Percentiles rank a stretch among this genome's conserved stretches.
Conservation (phyloP, 805 yeast genomes). For the Yarrowia bubula region DNA sequence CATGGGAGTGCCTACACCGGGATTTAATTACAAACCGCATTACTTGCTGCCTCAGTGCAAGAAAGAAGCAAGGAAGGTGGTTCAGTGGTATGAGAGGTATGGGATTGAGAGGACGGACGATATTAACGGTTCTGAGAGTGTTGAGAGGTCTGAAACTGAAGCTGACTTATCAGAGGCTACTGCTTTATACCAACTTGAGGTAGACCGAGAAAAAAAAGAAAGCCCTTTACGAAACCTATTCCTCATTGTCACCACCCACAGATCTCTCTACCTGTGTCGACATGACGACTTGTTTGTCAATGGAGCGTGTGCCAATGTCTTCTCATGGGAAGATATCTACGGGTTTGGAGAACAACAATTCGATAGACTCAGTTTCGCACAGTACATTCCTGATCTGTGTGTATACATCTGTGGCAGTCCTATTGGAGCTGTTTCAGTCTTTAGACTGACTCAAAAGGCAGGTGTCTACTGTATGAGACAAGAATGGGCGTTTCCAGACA, state of each 20-base stretch:
- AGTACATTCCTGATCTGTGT: slow-evolving; percentile 44
- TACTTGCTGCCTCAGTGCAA: slow-evolving; percentile 30
- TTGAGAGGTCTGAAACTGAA: background rate
- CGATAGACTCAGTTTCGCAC: slow-evolving; percentile 38
- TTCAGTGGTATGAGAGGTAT: slow-evolving; percentile 24
- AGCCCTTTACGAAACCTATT: slow-evolving; percentile 38
- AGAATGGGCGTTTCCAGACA: slow-evolving; percentile 37
- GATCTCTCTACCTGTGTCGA: slow-evolving; percentile 47
- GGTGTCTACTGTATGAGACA: slow-evolving; percentile 47
- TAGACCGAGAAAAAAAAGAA: slow-evolving; percentile 29
- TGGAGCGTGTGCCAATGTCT: slow-evolving; percentile 47
- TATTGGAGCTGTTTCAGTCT: slow-evolving; percentile 1
- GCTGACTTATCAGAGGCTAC: background rate
- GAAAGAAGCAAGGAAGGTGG: slow-evolving; percentile 22
- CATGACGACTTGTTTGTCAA: slow-evolving; percentile 49
- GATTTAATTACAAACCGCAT: slow-evolving; percentile 5
- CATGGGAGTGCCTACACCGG: background rate
- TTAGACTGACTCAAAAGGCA: slow-evolving; percentile 36
- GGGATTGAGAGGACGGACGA: background rate
- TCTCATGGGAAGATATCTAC: slow-evolving; percentile 39
- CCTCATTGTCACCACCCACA: slow-evolving; percentile 47
- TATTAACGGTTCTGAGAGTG: too few relatives aligned
- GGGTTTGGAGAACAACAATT: slow-evolving; percentile 29
- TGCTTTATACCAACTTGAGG: background rate
- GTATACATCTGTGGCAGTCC: slow-evolving; percentile 44